These are phyloP conservation scores for Xylariomycetidae sp. DNA, from an alignment of 2,329 filamentous ascomycete genomes.

Conservation along the genomic window DNA sequence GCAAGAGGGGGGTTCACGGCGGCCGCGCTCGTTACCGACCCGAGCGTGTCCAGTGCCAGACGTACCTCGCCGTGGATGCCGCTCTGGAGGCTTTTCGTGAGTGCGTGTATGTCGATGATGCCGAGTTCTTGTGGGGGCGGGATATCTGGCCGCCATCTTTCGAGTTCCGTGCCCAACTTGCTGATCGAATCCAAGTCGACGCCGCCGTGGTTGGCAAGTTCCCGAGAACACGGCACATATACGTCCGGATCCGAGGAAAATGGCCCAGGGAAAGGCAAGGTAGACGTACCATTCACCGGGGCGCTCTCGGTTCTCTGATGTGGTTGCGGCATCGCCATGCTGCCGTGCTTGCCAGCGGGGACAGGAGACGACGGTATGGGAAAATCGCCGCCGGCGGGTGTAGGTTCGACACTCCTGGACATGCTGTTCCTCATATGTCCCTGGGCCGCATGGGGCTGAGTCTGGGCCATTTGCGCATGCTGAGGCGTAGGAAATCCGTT, in stretches of 20 bases:
- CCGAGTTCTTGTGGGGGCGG: slow-evolving; percentile 74
- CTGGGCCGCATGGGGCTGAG: slow-evolving; percentile 33
- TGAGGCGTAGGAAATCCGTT: slow-evolving; percentile 46
- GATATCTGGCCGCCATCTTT: slow-evolving; percentile 64
- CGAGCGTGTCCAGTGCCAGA: slow-evolving; percentile 78
- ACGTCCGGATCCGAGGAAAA: slow-evolving; percentile 42
- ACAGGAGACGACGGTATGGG: slow-evolving; percentile 42
- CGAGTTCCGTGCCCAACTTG: slow-evolving; percentile 60
- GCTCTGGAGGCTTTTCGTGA: slow-evolving; percentile 84
- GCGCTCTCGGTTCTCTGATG: slow-evolving; percentile 25
- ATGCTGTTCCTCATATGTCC: slow-evolving; percentile 46
- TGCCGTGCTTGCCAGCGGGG: slow-evolving; percentile 31
- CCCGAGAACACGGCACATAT: slow-evolving; percentile 49
- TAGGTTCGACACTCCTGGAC: slow-evolving; percentile 44
- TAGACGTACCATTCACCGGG: slow-evolving; percentile 18
- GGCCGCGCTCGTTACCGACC: slow-evolving; percentile 57
- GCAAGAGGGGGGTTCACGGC: slow-evolving; percentile 58
- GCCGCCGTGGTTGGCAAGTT: slow-evolving; percentile 57
- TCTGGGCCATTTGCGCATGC: slow-evolving; percentile 37
- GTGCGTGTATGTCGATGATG: slow-evolving; percentile 80
- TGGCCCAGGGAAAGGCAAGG: slow-evolving; percentile 26
- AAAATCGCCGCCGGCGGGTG: slow-evolving; percentile 35
- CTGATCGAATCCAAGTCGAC: slow-evolving; percentile 61
- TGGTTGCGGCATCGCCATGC: slow-evolving; percentile 33
- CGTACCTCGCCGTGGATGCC: slow-evolving; percentile 88